These are phyloP conservation scores for Sporormia fimetaria DNA, from an alignment of 495 filamentous ascomycete species.

Conservation along the genomic window DNA sequence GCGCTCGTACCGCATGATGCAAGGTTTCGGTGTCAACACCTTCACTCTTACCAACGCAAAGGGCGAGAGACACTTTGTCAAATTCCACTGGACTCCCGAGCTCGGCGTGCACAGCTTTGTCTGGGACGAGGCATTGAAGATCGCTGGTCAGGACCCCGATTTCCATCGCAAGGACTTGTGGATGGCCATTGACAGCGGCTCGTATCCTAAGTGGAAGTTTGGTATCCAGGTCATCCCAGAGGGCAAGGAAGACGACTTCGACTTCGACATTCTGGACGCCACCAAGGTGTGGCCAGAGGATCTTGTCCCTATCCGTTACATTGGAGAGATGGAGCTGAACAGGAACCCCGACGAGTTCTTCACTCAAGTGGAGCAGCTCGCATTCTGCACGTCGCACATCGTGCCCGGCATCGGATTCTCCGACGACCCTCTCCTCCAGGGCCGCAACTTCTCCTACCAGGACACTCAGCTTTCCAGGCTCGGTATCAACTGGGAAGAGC, in stretches of 20 bases:
- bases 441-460: constrained; percentile 77
- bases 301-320: constrained; percentile 62
- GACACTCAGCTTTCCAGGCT: constrained; percentile 79
- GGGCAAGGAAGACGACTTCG: constrained; percentile 62
- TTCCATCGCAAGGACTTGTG: constrained; percentile 78
- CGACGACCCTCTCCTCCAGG: constrained; percentile 71
- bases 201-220: constrained; percentile 72
- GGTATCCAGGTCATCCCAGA: constrained; percentile 68
- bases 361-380: constrained; percentile 70
- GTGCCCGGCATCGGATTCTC: constrained; percentile 83
- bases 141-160: constrained; percentile 72
- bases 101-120: constrained; percentile 75
- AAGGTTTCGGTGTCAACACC: constrained; percentile 84
- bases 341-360: constrained; percentile 79
- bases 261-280: constrained; percentile 85
- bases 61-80: constrained; percentile 66
- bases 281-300: constrained; percentile 90
- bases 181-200: constrained; percentile 66
- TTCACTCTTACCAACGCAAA: constrained; percentile 61
- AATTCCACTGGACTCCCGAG: constrained; percentile 68
- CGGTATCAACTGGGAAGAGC: constrained; percentile 74
- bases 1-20: constrained; percentile 77
- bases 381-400: constrained; percentile 78
- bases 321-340: constrained; percentile 75
- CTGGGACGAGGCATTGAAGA: constrained; percentile 81